These are phyloP conservation scores for Alloteropsis semialata DNA, from an alignment of 176 grass and related monocot genomes.

Conservation along the genomic window DNA sequence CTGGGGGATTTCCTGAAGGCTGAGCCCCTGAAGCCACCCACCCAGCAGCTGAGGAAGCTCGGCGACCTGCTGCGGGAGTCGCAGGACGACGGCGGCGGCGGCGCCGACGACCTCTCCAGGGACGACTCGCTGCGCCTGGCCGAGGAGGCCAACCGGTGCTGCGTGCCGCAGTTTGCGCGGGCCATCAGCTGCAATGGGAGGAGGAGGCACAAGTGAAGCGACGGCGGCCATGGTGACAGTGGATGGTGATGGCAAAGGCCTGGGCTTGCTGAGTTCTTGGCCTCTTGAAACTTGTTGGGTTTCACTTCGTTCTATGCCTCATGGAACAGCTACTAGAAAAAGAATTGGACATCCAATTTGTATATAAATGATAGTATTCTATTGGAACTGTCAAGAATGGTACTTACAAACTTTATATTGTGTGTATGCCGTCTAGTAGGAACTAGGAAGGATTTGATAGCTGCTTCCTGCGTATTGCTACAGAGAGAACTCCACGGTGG, in stretches of 20 bases:
- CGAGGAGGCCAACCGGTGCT: constrained; percentile 11
- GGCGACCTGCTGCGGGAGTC: constrained; percentile 34
- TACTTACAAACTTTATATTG: no score
- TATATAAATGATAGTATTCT: neutral
- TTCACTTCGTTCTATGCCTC: neutral
- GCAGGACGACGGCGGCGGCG: neutral
- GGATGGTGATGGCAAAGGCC: neutral
- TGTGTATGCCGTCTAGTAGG: neutral
- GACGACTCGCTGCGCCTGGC: neutral
- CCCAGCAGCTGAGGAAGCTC: neutral
- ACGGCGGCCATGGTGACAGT: neutral
- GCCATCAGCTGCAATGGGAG: constrained; percentile 23
- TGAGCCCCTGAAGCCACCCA: constrained; percentile 18
- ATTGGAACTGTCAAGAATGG: neutral
- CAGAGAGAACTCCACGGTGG: neutral
- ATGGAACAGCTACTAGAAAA: neutral
- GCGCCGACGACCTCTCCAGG: neutral
- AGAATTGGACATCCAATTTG: neutral
- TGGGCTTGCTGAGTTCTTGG: neutral
- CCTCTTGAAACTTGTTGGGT: neutral
- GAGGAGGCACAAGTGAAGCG: constrained; percentile 8
- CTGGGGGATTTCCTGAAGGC: constrained; percentile 31
- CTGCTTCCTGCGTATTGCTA: neutral
- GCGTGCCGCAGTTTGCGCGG: constrained; percentile 17
- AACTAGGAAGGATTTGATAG: neutral